Conservation (phyloP, 1,284 basidiomycete species). For the Trichosporon faecale region DNA sequence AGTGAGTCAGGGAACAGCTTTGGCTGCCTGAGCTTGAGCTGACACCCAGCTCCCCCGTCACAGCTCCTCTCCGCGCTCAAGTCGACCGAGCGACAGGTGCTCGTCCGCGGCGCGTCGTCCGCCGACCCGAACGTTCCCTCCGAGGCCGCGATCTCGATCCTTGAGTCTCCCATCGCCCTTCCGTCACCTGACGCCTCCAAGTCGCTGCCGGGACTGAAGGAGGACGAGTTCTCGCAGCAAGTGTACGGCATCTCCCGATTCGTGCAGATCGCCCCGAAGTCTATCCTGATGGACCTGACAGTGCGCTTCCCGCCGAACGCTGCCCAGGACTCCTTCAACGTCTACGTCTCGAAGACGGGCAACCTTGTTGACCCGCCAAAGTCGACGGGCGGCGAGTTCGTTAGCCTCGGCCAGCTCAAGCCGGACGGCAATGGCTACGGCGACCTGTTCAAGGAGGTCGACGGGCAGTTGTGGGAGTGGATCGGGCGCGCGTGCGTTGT, state of each 20-base stretch:
- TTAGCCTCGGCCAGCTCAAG: conserved; percentile 39
- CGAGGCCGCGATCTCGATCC: conserved; percentile 51
- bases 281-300: conserved; percentile 51
- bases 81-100: conserved; percentile 51
- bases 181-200: conserved; percentile 23
- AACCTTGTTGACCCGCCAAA: conserved; percentile 48
- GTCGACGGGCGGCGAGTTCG: conserved; percentile 43
- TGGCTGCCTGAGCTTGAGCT: neutral
- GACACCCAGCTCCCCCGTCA: conserved; percentile 48
- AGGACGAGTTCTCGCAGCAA: conserved; percentile 48
- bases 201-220: conserved; percentile 41
- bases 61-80: conserved; percentile 50
- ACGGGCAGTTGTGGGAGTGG: conserved; percentile 52
- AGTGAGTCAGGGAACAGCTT: conserved; percentile 29
- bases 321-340: conserved; percentile 19
- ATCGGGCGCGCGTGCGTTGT: conserved; percentile 52
- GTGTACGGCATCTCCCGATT: conserved; percentile 53
- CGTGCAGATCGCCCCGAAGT: conserved; percentile 50
- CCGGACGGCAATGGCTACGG: conserved; percentile 52
- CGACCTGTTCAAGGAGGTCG: conserved; percentile 52
- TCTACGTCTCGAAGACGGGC: conserved; percentile 50
- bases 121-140: conserved; percentile 28
- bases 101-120: conserved; percentile 50
- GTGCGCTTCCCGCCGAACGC: conserved; percentile 44
- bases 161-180: conserved; percentile 50